These are phyloP conservation scores for Mycena olivaceomarginata DNA, from an alignment of 768 basidiomycete species.

Conservation along the genomic window DNA sequence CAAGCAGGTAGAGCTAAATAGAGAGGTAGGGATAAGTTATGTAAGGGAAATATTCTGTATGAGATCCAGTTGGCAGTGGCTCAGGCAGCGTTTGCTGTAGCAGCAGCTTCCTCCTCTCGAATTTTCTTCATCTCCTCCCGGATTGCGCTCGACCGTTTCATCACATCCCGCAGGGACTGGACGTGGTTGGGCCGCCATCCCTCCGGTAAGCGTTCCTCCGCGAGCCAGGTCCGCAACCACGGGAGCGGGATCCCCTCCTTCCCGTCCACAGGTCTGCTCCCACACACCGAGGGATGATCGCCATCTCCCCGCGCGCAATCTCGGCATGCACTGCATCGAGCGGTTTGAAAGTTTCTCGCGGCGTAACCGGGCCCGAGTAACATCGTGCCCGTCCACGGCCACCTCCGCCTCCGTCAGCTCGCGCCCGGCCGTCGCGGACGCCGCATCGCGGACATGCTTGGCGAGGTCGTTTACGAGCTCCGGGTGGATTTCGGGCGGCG, in stretches of 20 bases:
- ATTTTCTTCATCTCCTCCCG: conserved; percentile 50
- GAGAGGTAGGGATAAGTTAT: background rate
- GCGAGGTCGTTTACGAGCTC: conserved; percentile 62
- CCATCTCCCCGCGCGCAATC: conserved; percentile 83
- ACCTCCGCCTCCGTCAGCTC: conserved; percentile 53
- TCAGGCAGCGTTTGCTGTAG: background rate
- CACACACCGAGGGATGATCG: conserved; percentile 77
- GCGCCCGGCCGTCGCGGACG: conserved; percentile 41
- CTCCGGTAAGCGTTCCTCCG: conserved; percentile 70
- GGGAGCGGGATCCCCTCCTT: conserved; percentile 67
- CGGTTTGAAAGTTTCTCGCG: conserved; percentile 66
- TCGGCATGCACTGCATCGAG: conserved; percentile 71
- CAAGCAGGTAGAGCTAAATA: background rate
- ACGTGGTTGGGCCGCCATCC: conserved; percentile 63
- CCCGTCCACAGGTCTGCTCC: conserved; percentile 58
- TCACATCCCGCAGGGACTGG: conserved; percentile 59
- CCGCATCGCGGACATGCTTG: conserved; percentile 49
- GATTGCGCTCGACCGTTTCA: conserved; percentile 57
- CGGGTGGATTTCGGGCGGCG: conserved; percentile 62
- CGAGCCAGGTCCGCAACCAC: conserved; percentile 70
- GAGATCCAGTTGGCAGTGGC: background rate
- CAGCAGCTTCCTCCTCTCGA: conserved; percentile 40
- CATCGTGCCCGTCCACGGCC: conserved; percentile 62
- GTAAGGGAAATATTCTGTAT: background rate
- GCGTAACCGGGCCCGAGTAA: conserved; percentile 71